Evolutionary conservation across 2,329 filamentous ascomycete species (phyloP).

Genomic region (Sphaerulina vaccinii): DNA sequence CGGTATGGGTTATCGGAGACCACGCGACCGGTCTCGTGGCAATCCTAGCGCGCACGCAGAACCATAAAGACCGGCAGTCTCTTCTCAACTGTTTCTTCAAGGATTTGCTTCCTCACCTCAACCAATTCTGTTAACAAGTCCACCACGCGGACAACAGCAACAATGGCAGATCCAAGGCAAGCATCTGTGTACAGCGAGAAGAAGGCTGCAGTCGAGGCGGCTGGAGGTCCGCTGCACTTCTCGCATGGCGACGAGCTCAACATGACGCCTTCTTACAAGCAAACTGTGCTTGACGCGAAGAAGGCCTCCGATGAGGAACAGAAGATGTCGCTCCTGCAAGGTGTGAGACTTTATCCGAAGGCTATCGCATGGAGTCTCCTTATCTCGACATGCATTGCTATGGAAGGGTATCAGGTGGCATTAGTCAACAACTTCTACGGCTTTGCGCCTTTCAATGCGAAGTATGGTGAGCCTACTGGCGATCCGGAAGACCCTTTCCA

Average conservation of each 20-base stretch:
- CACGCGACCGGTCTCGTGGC: constrained; percentile 9
- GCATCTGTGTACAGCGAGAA: constrained; percentile 4
- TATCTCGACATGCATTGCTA: constrained; percentile 86
- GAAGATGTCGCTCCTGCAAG: constrained; percentile 63
- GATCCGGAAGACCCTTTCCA: constrained; percentile 36
- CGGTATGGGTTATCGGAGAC: neutral
- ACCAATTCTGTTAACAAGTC: neutral
- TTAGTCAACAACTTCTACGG: constrained; percentile 77
- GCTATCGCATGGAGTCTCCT: constrained; percentile 79
- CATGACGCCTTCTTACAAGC: constrained; percentile 28
- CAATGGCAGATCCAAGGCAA: constrained; percentile 5
- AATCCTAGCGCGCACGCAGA: constrained; percentile 2
- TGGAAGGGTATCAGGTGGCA: constrained; percentile 86
- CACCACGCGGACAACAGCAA: neutral
- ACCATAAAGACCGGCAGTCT: constrained; percentile 8
- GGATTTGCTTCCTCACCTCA: constrained; percentile 3
- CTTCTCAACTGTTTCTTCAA: neutral
- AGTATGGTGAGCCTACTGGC: constrained; percentile 43
- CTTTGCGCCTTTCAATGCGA: constrained; percentile 47
- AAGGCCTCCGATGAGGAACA: constrained; percentile 51
- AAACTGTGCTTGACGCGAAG: constrained; percentile 43
- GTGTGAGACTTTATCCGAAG: constrained; percentile 80
- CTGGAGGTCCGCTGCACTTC: constrained; percentile 20
- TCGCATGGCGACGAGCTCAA: constrained; percentile 36
- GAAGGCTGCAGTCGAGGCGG: constrained; percentile 6